Percentiles rank a stretch among this genome's conserved stretches.
phyloP scores from a whole-genome alignment of 2,329 filamentous ascomycete genomes.

The Penicillium sp. region DNA sequence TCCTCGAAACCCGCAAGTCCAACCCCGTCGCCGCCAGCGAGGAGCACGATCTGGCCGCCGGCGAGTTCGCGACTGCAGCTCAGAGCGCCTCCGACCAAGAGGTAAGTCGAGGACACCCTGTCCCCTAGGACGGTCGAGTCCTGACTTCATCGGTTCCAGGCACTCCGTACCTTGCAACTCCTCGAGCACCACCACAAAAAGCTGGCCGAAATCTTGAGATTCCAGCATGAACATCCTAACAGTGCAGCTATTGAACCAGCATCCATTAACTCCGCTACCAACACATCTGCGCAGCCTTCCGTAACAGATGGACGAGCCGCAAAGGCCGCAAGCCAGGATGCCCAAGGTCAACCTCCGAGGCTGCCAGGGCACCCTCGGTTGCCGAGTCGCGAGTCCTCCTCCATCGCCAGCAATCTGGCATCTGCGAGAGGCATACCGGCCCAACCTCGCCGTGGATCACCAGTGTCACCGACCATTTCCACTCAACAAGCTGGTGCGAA shows the following conservation, averaged over 20 bases:
- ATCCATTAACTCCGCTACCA: conserved; percentile 6
- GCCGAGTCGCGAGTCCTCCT: conserved; percentile 71
- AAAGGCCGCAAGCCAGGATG: conserved; percentile 33
- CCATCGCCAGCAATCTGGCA: conserved; percentile 85
- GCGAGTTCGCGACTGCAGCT: conserved; percentile 84
- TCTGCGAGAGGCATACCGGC: conserved; percentile 76
- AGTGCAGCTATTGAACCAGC: conserved; percentile 18
- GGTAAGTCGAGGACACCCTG: conserved; percentile 38
- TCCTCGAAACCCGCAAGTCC: conserved; percentile 66
- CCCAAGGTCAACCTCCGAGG: conserved; percentile 40
- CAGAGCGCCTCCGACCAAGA: conserved; percentile 65
- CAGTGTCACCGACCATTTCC: conserved; percentile 71
- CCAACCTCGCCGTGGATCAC: conserved; percentile 60
- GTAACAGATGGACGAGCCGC: conserved; percentile 20
- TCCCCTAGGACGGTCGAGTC: not conserved
- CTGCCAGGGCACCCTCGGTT: conserved; percentile 45
- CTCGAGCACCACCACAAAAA: conserved; percentile 86
- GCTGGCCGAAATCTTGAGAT: conserved; percentile 77
- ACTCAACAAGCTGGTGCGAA: conserved; percentile 73
- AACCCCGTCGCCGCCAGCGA: conserved; percentile 80
- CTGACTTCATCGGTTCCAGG: conserved; percentile 53
- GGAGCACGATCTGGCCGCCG: conserved; percentile 84
- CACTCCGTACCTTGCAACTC: conserved; percentile 77
- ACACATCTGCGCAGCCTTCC: conserved; percentile 19
- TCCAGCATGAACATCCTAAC: conserved; percentile 59